Percentiles rank a stretch among this genome's conserved stretches.
These are phyloP conservation scores for Casaregolazyma suthepensis DNA, from an alignment of 1,139 yeast genomes.

Conservation along the genomic window DNA sequence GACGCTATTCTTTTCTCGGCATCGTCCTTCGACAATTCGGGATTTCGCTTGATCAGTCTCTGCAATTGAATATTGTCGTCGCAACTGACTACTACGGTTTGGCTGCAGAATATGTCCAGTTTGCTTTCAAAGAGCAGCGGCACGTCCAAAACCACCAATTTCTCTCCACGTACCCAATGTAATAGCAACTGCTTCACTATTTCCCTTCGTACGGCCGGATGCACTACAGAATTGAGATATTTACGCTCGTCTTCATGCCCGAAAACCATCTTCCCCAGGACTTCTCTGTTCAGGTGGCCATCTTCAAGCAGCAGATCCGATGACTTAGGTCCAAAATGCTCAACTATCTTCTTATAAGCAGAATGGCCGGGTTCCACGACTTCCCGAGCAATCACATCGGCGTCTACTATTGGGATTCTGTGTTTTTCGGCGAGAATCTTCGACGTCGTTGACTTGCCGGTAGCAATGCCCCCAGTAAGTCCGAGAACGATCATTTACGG, in stretches of 20 bases:
- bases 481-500: conserved; percentile 75
- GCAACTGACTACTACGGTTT: conserved; percentile 64
- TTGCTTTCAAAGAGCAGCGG: conserved; percentile 83
- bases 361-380: conserved; percentile 77
- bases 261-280: conserved; percentile 74
- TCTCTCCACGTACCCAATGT: conserved; percentile 49
- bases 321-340: conserved; percentile 50
- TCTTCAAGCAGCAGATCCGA: conserved; percentile 49
- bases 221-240: conserved; percentile 68
- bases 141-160: conserved; percentile 73
- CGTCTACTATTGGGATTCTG: conserved; percentile 65
- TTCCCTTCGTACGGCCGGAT: conserved; percentile 77
- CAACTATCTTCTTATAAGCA: conserved; percentile 63
- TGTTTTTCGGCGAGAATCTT: conserved; percentile 46
- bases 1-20: conserved; percentile 66
- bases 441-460: conserved; percentile 93
- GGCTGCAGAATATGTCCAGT: conserved; percentile 66
- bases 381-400: conserved; percentile 80
- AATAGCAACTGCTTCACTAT: conserved; percentile 52
- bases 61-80: conserved; percentile 50
- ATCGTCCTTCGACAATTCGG: conserved; percentile 58
- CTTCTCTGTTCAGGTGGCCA: conserved; percentile 51
- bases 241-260: conserved; percentile 46
- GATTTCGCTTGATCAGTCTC: conserved; percentile 61
- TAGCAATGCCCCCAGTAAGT: conserved; percentile 91